These are phyloP conservation scores for Rubia peregrina DNA, from an alignment of 305 asterid genomes.

Conservation along the genomic window DNA sequence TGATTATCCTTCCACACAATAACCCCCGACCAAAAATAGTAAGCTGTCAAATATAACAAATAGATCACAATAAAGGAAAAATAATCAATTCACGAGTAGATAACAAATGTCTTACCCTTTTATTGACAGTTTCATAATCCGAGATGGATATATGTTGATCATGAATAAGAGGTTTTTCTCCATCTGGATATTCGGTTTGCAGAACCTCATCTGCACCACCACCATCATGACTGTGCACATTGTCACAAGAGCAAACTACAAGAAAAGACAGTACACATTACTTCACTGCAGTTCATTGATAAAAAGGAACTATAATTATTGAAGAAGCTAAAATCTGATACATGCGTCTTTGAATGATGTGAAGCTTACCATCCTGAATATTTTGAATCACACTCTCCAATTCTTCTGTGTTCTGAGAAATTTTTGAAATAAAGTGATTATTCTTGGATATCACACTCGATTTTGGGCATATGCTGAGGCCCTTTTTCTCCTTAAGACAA, in stretches of 20 bases:
- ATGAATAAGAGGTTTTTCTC: constrained; percentile 29
- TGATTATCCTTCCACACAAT: too few relatives aligned
- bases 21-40: background rate
- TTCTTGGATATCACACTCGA: constrained; percentile 65
- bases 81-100: background rate
- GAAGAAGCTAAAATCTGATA: background rate
- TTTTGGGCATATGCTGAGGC: constrained; percentile 64
- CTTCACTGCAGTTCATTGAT: background rate
- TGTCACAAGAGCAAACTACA: constrained; percentile 38
- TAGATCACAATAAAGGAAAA: background rate
- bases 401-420: constrained; percentile 39
- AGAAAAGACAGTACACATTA: constrained; percentile 7
- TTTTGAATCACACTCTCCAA: constrained; percentile 25
- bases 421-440: constrained; percentile 50
- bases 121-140: constrained; percentile 34
- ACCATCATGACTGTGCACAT: constrained; percentile 25
- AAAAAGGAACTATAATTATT: background rate
- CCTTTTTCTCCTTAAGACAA: constrained; percentile 53
- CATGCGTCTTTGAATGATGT: background rate
- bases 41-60: background rate
- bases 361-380: constrained; percentile 51
- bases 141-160: constrained; percentile 24
- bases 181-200: constrained; percentile 32
- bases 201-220: constrained; percentile 26
- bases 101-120: constrained; percentile 35